Base-by-base conservation (phyloP, 1,139 yeast species). In the Wickerhamiella pararugosa region DNA sequence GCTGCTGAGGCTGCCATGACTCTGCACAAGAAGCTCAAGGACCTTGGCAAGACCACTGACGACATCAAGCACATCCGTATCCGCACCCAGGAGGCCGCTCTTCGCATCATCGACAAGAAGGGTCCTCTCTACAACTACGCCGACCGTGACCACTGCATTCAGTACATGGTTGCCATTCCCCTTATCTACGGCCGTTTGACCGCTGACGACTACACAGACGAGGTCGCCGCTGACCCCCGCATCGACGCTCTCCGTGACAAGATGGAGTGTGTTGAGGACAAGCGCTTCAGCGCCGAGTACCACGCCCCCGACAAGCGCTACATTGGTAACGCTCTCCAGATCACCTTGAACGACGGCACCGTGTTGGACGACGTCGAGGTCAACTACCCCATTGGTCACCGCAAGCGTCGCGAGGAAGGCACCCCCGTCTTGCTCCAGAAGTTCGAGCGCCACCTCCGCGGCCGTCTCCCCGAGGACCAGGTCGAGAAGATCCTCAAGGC, bases 51-150 rank as follows among this genome's bases (percentile, higher is more conserved):
- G 55, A 53, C 70, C 8, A 57, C 63, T 44, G 67, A 66, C 41
- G 76, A 73, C 51, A 71, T 73, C 52, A 64, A 66, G 52, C 60
- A 62, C 27, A 58, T 73, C 45, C 62, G 65, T 42, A 70, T 73
- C 52, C 64, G 71, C 50, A 73, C 79, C 40, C 78, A 73, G 56
- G 75, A 72, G 47, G 77, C 78, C 25, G 77, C 76, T 7, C 62
- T 71, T 62, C 62, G 75, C 48, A 73, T 73, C 53, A 73, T 73
- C 47, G 75, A 73, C 57, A 73, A 73, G 58, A 60, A 60, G 48
- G 79, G 78, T 5, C 76, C 77, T 25, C 58, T 73, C 42, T 65
- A 73, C 61, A 73, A 73, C 60, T 73, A 73, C 51, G 78, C 79
- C 30, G 79, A 73, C 57, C 65, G 78, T 48, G 78, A 73, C 52